Conservation (phyloP, 176 grass and related monocot species). For the Microstegium vimineum region DNA sequence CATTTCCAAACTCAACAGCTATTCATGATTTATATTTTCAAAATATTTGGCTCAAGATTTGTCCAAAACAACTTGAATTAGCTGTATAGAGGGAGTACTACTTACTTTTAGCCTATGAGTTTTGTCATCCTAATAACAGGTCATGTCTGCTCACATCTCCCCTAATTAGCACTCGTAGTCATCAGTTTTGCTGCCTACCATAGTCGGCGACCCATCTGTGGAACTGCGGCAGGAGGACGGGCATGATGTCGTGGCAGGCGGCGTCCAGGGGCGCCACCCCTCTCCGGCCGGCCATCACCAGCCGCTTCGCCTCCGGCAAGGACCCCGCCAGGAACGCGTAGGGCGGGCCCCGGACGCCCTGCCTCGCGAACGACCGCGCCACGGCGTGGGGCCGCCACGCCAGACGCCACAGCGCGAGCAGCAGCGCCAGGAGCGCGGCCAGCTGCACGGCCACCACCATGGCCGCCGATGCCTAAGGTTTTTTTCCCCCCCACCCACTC, state of each 20-base stretch:
- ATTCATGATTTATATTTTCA: too few relatives aligned
- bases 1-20: too few relatives aligned
- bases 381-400: slow-evolving; percentile 32
- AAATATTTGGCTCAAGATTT: too few relatives aligned
- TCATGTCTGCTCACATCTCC: too few relatives aligned
- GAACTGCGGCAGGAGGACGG: slow-evolving; percentile 16
- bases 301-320: slow-evolving; percentile 27
- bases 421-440: background rate
- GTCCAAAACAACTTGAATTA: too few relatives aligned
- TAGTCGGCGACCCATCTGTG: slow-evolving; percentile 32
- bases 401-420: slow-evolving; percentile 29
- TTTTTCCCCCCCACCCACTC: background rate
- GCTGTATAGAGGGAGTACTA: too few relatives aligned
- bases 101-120: too few relatives aligned
- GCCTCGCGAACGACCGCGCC: slow-evolving; percentile 10
- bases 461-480: background rate
- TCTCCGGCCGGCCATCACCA: slow-evolving; percentile 7
- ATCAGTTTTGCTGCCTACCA: background rate
- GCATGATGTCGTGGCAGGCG: slow-evolving; percentile 32
- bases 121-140: too few relatives aligned
- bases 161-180: rapidly evolving
- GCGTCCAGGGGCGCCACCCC: slow-evolving; percentile 24
- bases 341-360: slow-evolving; percentile 41
- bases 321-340: slow-evolving; percentile 40
- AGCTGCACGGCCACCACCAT: slow-evolving; percentile 2